Evolutionary conservation across 2,329 filamentous ascomycete genomes (phyloP).

Genomic region (Penicillium thymicola): DNA sequence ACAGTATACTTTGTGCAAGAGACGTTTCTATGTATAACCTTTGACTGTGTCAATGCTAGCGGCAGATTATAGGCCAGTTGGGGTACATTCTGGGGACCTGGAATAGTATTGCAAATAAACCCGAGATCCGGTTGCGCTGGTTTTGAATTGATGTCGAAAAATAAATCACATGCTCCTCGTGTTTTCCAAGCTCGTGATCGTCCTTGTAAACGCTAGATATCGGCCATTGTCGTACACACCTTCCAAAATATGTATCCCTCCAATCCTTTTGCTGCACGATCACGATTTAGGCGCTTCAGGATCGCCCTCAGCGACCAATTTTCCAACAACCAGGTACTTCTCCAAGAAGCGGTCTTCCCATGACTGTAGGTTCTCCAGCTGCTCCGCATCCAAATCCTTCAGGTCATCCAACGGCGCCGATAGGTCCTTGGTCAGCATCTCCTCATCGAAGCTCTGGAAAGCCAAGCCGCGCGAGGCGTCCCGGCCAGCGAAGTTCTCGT

Average conservation of each 20-base stretch:
- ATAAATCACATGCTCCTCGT: background rate
- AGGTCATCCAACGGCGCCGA: constrained; percentile 77
- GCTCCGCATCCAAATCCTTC: constrained; percentile 66
- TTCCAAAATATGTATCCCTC: background rate
- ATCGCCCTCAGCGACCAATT: constrained; percentile 66
- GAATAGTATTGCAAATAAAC: background rate
- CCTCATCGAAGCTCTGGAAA: constrained; percentile 87
- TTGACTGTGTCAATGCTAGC: background rate
- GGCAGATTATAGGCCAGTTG: background rate
- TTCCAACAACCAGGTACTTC: constrained; percentile 95
- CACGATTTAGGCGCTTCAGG: constrained; percentile 34
- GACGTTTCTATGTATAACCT: background rate
- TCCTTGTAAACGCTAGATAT: background rate
- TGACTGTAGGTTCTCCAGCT: constrained; percentile 76
- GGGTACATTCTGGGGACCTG: background rate
- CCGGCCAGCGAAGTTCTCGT: constrained; percentile 91
- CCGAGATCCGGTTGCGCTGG: background rate
- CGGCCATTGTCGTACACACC: background rate
- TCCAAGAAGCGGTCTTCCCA: constrained; percentile 93
- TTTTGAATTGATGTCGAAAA: background rate
- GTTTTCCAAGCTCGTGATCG: background rate
- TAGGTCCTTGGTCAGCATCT: constrained; percentile 90
- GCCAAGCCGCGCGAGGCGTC: constrained; percentile 88
- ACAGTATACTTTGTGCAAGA: no score
- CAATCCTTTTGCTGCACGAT: background rate